Conservation (phyloP, 2,329 filamentous ascomycete species). For the Aspergillus sp. region DNA sequence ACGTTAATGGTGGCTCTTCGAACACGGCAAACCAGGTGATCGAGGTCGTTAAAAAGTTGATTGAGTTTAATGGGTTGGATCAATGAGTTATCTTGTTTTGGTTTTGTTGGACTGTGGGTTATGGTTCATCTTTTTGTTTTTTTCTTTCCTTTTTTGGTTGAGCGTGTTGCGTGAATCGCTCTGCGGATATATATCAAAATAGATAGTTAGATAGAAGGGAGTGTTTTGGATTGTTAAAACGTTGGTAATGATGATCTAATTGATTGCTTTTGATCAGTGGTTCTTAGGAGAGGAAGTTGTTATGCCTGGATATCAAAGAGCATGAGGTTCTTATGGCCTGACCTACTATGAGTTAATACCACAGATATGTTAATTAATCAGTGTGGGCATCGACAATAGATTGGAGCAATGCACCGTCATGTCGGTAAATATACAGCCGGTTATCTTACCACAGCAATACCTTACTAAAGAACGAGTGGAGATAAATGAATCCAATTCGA, state of each 20-base stretch:
- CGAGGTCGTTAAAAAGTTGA: slow-evolving; percentile 71
- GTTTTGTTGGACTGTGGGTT: no score
- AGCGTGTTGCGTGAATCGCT: no score
- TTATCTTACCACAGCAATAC: neutral
- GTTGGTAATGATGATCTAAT: neutral
- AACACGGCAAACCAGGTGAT: slow-evolving; percentile 57
- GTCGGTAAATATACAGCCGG: no score
- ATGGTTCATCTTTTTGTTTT: no score
- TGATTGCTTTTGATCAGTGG: neutral
- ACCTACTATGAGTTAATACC: no score
- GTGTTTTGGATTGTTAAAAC: slow-evolving; percentile 1
- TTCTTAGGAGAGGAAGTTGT: no score
- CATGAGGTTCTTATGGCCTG: no score
- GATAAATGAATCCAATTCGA: slow-evolving; percentile 20
- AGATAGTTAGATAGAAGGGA: neutral
- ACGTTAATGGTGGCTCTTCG: slow-evolving; percentile 31
- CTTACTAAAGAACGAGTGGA: neutral
- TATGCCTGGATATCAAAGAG: no score
- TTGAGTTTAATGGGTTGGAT: slow-evolving; percentile 88
- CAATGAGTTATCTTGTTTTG: slow-evolving; percentile 24
- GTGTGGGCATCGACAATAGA: no score
- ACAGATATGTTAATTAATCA: no score
- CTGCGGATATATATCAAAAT: neutral
- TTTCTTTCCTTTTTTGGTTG: neutral
- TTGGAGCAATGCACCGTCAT: no score